These are phyloP conservation scores for Fraxinus excelsior DNA, from an alignment of 257 asterid species.

Conservation along the genomic window DNA sequence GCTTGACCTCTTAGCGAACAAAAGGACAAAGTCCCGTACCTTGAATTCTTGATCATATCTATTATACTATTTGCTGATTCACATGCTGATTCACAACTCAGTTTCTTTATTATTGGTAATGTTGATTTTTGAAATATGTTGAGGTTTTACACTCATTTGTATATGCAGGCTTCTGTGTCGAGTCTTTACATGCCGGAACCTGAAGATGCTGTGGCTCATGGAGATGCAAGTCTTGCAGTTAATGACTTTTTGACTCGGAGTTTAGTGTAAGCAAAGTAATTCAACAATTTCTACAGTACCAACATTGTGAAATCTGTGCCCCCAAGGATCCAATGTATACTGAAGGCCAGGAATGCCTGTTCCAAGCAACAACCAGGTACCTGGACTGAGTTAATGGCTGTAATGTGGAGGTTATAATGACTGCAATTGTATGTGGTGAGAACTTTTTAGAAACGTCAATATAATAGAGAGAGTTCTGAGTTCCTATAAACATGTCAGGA, in stretches of 20 bases:
- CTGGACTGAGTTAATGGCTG: not conserved
- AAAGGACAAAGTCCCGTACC: not conserved
- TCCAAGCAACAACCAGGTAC: not conserved
- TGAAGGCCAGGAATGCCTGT: not conserved
- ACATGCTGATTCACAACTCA: not conserved
- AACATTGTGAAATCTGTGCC: not conserved
- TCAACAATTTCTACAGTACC: not conserved
- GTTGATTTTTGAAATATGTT: not conserved
- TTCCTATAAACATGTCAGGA: not conserved
- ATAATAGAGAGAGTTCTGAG: not conserved
- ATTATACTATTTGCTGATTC: not conserved
- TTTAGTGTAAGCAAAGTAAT: conserved; percentile 35
- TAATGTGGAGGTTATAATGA: not conserved
- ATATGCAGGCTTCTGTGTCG: conserved; percentile 63
- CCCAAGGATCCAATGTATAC: not conserved
- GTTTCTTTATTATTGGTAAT: not conserved
- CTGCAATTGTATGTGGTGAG: not conserved
- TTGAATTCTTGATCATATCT: not conserved
- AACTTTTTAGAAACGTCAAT: not conserved
- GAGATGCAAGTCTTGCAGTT: conserved; percentile 91
- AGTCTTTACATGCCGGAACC: conserved; percentile 93
- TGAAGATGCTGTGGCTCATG: conserved; percentile 96
- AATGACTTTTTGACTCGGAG: conserved; percentile 79
- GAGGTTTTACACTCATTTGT: conserved; percentile 16
- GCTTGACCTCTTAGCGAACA: not conserved